Evolutionary conservation across 495 filamentous ascomycete species (phyloP).

Genomic region (Penicillium arizonense): DNA sequence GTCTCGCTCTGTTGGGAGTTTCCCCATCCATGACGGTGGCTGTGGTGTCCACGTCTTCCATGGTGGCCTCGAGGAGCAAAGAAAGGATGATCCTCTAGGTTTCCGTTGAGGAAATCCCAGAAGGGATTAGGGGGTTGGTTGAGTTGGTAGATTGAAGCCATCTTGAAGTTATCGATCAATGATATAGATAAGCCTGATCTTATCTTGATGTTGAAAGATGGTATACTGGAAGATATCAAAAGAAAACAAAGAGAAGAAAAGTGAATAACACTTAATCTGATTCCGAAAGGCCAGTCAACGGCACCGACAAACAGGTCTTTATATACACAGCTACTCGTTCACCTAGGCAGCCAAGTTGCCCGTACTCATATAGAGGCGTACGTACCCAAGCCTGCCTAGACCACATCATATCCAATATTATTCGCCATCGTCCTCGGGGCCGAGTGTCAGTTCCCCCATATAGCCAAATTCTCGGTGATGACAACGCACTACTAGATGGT

Average conservation of each 20-base stretch:
- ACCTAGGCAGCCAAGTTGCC: neutral
- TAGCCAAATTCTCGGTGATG: slow-evolving; percentile 2
- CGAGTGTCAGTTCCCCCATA: neutral
- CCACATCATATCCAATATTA: neutral
- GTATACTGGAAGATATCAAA: neutral
- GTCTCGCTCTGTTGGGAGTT: neutral
- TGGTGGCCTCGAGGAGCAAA: slow-evolving; percentile 26
- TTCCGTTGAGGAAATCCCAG: slow-evolving; percentile 31
- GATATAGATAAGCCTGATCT: neutral
- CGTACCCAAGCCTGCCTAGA: neutral
- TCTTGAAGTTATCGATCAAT: slow-evolving; percentile 9
- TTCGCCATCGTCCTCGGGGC: slow-evolving; percentile 1
- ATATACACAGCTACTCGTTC: neutral
- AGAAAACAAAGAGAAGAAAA: neutral
- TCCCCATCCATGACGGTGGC: slow-evolving; percentile 5
- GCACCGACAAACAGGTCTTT: neutral
- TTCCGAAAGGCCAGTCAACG: neutral
- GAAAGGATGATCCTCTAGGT: slow-evolving; percentile 40
- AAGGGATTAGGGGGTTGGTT: slow-evolving; percentile 34
- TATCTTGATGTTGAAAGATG: neutral
- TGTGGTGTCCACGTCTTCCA: slow-evolving; percentile 6
- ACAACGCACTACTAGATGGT: neutral
- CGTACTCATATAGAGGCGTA: neutral
- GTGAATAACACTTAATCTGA: slow-evolving; percentile 1
- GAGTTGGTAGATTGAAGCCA: slow-evolving; percentile 37